Evolutionary conservation across 768 basidiomycete species (phyloP).

Genomic region (Kwoniella botswanensis): DNA sequence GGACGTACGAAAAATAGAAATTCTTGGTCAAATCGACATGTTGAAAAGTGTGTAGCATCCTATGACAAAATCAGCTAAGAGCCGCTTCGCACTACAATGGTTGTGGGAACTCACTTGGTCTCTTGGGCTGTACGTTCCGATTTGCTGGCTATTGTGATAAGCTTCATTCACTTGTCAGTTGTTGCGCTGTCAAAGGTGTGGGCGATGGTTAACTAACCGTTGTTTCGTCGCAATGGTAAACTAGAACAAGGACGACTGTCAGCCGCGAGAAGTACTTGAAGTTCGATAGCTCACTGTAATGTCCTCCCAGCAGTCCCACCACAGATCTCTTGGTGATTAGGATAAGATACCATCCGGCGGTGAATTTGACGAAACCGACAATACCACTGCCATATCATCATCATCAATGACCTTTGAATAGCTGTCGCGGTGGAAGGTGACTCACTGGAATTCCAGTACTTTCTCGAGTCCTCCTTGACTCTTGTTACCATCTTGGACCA

Average conservation of each 20-base stretch:
- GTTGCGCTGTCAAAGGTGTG: too few species aligned
- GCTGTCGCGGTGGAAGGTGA: slow-evolving; percentile 37
- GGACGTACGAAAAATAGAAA: slow-evolving; percentile 88
- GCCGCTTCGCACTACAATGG: too few species aligned
- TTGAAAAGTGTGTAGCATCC: slow-evolving; percentile 86
- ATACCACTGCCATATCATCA: slow-evolving; percentile 46
- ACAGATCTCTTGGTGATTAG: slow-evolving; percentile 86
- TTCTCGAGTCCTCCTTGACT: slow-evolving; percentile 82
- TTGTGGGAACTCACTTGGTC: slow-evolving; percentile 61
- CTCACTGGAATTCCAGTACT: slow-evolving; percentile 79
- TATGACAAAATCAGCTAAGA: slow-evolving; percentile 29
- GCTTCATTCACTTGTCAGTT: slow-evolving; percentile 28
- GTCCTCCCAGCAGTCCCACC: slow-evolving; percentile 90
- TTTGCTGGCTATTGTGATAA: slow-evolving; percentile 75
- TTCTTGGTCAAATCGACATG: slow-evolving; percentile 99
- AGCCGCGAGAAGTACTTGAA: slow-evolving; percentile 11
- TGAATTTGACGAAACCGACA: slow-evolving; percentile 86
- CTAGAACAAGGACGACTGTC: slow-evolving; percentile 24
- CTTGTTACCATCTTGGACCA: slow-evolving; percentile 94
- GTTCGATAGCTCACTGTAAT: slow-evolving; percentile 64
- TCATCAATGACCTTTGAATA: background rate
- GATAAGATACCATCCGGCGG: slow-evolving; percentile 95
- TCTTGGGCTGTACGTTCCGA: slow-evolving; percentile 87
- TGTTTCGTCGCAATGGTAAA: slow-evolving; percentile 93
- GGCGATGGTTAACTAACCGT: slow-evolving; percentile 65